phyloP scores from a whole-genome alignment of 2,329 filamentous ascomycete species.

The Phialophora verrucosa region DNA sequence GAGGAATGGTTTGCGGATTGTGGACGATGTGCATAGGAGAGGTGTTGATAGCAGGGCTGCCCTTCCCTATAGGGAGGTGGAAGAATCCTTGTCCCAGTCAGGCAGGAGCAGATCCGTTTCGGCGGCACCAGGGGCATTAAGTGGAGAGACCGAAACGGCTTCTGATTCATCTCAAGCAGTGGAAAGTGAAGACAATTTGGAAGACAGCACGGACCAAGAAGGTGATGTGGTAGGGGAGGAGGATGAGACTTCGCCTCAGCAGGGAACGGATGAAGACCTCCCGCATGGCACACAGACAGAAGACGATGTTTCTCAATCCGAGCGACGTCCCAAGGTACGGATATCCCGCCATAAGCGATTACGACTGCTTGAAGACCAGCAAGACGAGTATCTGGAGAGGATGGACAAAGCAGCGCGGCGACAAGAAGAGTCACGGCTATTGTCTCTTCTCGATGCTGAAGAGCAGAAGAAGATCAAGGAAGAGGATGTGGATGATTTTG shows the following conservation, averaged over 20 bases:
- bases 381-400: constrained; percentile 54
- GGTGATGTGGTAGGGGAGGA: neutral
- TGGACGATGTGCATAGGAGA: constrained; percentile 31
- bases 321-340: constrained; percentile 23
- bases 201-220: neutral
- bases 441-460: constrained; percentile 49
- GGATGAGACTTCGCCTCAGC: neutral
- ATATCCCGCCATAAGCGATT: constrained; percentile 19
- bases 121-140: constrained; percentile 7
- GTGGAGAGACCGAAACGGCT: neutral
- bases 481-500: constrained; percentile 37
- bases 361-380: constrained; percentile 40
- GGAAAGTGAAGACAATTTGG: neutral
- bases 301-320: constrained; percentile 5
- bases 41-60: constrained; percentile 16
- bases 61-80: constrained; percentile 37
- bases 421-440: constrained; percentile 54
- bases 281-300: neutral
- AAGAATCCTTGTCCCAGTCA: constrained; percentile 34
- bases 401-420: constrained; percentile 55
- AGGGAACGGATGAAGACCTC: constrained; percentile 7
- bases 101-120: constrained; percentile 22
- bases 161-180: neutral
- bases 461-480: constrained; percentile 39
- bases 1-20: constrained; percentile 59